Evolutionary conservation across 176 grass and related monocot genomes (phyloP).

Genomic region (Oryza coarctata): DNA sequence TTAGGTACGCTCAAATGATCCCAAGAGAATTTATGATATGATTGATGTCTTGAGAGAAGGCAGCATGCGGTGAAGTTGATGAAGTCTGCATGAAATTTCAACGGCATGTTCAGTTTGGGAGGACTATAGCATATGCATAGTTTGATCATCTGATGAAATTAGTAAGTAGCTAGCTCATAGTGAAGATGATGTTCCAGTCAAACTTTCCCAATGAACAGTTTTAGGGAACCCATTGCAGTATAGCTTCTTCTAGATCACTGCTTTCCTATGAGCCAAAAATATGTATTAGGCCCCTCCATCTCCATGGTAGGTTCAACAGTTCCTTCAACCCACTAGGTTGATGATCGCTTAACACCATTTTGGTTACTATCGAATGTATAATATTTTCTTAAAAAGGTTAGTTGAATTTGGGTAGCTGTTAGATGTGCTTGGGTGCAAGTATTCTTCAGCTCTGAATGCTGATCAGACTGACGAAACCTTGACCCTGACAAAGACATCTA

Average conservation of each 20-base stretch:
- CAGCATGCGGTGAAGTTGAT: constrained; percentile 41
- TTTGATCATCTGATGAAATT: background rate
- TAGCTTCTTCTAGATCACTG: background rate
- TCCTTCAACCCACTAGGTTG: too few relatives aligned
- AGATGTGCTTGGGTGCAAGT: background rate
- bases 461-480: background rate
- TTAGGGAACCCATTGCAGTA: background rate
- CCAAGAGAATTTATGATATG: constrained; percentile 84
- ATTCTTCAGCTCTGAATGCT: background rate
- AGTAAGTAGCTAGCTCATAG: background rate
- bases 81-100: background rate
- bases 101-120: background rate
- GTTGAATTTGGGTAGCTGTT: background rate
- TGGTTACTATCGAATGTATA: background rate
- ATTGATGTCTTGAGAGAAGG: constrained; percentile 73
- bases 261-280: background rate
- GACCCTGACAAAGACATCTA: too few relatives aligned
- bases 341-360: background rate
- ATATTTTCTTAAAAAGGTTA: background rate
- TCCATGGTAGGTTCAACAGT: background rate
- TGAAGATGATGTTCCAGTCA: background rate
- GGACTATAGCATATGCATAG: background rate
- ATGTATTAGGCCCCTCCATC: background rate
- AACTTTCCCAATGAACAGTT: background rate
- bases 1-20: constrained; percentile 70